phyloP scores from a whole-genome alignment of 495 filamentous ascomycete species.

The Aspergillus egyptiacus region DNA sequence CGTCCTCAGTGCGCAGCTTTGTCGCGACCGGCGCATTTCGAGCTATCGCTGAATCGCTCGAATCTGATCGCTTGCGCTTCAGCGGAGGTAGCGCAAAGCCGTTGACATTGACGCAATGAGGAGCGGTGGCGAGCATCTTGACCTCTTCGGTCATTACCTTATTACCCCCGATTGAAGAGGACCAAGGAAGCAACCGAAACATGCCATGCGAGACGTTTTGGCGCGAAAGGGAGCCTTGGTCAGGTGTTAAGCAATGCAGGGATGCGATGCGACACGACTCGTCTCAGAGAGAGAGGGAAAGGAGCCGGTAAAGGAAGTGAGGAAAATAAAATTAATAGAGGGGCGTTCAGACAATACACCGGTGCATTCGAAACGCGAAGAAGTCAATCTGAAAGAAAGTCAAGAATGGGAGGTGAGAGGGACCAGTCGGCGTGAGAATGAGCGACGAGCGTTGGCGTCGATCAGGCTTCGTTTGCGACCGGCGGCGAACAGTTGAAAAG shows the following conservation, averaged over 20 bases:
- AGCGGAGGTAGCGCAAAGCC: conserved; percentile 38
- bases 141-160: conserved; percentile 46
- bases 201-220: conserved; percentile 47
- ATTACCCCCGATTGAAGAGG: conserved; percentile 49
- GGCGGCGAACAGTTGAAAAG: conserved; percentile 12
- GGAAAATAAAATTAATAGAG: conserved; percentile 5
- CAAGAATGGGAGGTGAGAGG: conserved; percentile 13
- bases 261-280: conserved; percentile 25
- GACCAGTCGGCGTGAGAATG: conserved; percentile 7
- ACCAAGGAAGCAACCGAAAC: conserved; percentile 53
- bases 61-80: conserved; percentile 52
- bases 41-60: conserved; percentile 20
- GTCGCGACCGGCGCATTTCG: conserved; percentile 30
- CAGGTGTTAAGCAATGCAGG: conserved; percentile 16
- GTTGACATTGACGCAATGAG: conserved; percentile 34
- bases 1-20: conserved; percentile 29
- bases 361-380: conserved; percentile 15
- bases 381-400: conserved; percentile 16
- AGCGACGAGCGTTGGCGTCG: conserved; percentile 16
- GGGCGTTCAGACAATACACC: conserved; percentile 13
- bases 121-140: conserved; percentile 37
- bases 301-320: background rate
- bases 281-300: background rate
- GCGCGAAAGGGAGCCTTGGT: conserved; percentile 11
- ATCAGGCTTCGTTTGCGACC: conserved; percentile 20